Evolutionary conservation across 2,329 filamentous ascomycete species (phyloP).

Genomic region (Grosmannia serpens): DNA sequence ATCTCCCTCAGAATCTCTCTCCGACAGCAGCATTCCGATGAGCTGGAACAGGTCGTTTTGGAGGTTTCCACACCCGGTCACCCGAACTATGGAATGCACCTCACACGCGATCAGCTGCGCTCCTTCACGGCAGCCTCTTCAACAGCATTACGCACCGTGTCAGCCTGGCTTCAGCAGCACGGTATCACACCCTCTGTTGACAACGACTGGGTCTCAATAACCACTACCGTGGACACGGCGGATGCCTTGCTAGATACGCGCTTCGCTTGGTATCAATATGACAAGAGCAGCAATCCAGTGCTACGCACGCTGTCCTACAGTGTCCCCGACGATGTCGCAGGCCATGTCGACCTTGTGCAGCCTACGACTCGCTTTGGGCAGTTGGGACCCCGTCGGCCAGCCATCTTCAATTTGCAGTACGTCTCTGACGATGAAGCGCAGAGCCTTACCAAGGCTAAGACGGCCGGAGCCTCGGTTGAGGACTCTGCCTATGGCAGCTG

Average conservation of each 20-base stretch:
- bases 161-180: constrained; percentile 42
- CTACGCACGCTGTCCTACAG: constrained; percentile 48
- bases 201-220: constrained; percentile 52
- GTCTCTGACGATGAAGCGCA: constrained; percentile 10
- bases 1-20: constrained; percentile 38
- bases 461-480: constrained; percentile 6
- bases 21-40: constrained; percentile 31
- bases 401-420: constrained; percentile 25
- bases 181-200: constrained; percentile 35
- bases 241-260: constrained; percentile 43
- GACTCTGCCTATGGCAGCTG: constrained; percentile 12
- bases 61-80: constrained; percentile 51
- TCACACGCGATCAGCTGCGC: constrained; percentile 49
- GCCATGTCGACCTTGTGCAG: constrained; percentile 50
- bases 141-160: constrained; percentile 34
- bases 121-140: constrained; percentile 38
- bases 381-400: constrained; percentile 28
- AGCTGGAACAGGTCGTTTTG: constrained; percentile 47
- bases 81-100: constrained; percentile 46
- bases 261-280: constrained; percentile 44
- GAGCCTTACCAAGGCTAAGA: background rate
- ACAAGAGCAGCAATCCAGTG: constrained; percentile 26
- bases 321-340: constrained; percentile 41
- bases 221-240: constrained; percentile 37
- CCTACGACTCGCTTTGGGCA: constrained; percentile 53